Conservation (phyloP, 768 basidiomycete species). For the Amanita pallidorosea region DNA sequence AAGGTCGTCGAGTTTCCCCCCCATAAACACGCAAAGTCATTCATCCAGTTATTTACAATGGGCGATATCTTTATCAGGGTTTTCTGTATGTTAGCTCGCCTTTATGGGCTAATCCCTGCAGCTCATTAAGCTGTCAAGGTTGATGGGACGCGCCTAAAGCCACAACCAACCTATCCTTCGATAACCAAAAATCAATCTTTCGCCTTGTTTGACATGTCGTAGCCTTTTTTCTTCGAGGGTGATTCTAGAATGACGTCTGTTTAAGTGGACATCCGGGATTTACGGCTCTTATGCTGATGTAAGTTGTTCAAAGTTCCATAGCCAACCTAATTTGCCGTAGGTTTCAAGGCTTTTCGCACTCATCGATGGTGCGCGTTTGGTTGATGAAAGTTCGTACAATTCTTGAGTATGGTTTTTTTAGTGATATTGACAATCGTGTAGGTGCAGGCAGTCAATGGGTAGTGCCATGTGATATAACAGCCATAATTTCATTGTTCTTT, state of each 20-base stretch:
- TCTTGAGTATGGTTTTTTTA: not conserved
- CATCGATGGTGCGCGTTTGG: constrained; percentile 56
- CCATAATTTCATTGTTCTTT: constrained; percentile 56
- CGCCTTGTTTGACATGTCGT: constrained; percentile 69
- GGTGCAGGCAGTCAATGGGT: constrained; percentile 58
- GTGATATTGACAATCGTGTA: not conserved
- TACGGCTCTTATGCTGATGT: constrained; percentile 77
- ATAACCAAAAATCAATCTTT: constrained; percentile 44
- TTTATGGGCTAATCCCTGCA: not conserved
- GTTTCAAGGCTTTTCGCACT: constrained; percentile 54
- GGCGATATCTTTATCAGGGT: constrained; percentile 48
- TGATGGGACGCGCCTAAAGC: constrained; percentile 39
- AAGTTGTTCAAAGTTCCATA: constrained; percentile 10
- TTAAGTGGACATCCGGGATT: constrained; percentile 54
- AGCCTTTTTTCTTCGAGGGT: not conserved
- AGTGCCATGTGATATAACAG: constrained; percentile 54
- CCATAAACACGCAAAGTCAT: constrained; percentile 44
- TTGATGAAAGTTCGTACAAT: constrained; percentile 37
- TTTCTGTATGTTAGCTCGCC: constrained; percentile 33
- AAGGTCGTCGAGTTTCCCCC: constrained; percentile 65
- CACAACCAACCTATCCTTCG: constrained; percentile 55
- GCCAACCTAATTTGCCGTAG: constrained; percentile 21
- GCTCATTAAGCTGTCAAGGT: constrained; percentile 26
- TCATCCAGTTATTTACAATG: constrained; percentile 67
- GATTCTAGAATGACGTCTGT: not conserved